Conservation (phyloP, 169 alveolate species). For the Cryptosporidium canis region DNA sequence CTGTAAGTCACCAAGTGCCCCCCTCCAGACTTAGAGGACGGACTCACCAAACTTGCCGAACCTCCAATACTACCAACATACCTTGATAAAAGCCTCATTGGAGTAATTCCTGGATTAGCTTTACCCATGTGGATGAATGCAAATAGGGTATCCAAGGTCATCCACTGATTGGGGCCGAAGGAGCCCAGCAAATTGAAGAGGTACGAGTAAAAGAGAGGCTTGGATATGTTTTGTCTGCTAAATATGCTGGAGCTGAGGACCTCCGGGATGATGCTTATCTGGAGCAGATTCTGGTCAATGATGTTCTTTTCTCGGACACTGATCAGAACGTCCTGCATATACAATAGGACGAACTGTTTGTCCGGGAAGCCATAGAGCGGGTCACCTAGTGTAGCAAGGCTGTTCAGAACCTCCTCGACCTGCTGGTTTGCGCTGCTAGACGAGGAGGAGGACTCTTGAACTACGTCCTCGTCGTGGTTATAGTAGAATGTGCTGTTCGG, state of each 20-base stretch:
- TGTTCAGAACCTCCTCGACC: background rate
- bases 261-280: slow-evolving; percentile 12
- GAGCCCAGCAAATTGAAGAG: slow-evolving; percentile 45
- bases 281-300: slow-evolving; percentile 14
- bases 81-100: background rate
- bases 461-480: background rate
- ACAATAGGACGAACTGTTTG: slow-evolving; percentile 20
- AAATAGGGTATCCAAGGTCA: slow-evolving; percentile 58
- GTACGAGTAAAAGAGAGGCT: slow-evolving; percentile 37
- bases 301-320: background rate
- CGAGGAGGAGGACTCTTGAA: background rate
- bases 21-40: background rate
- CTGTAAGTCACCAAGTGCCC: slow-evolving; percentile 1
- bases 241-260: slow-evolving; percentile 8
- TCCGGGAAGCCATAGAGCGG: slow-evolving; percentile 70
- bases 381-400: background rate
- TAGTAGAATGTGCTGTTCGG: too few species aligned
- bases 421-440: too few species aligned
- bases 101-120: background rate
- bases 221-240: slow-evolving; percentile 40
- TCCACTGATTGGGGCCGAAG: slow-evolving; percentile 50
- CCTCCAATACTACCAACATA: background rate
- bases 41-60: background rate
- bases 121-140: background rate
- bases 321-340: slow-evolving; percentile 8